phyloP scores from a whole-genome alignment of 768 basidiomycete genomes.

The Amanita brunnescens region DNA sequence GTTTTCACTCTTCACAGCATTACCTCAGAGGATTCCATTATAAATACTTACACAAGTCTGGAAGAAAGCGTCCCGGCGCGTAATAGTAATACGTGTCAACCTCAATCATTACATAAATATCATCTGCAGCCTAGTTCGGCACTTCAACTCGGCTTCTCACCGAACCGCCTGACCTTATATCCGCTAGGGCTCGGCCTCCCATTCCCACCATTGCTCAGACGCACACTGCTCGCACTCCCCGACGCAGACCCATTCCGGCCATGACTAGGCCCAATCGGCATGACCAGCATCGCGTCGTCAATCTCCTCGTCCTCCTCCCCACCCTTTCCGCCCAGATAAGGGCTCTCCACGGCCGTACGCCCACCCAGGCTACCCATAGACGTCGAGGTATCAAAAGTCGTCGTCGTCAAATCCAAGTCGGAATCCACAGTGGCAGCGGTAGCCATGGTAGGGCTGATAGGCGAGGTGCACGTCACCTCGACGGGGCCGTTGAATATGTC shows the following conservation, averaged over 20 bases:
- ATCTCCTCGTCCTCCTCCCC: slow-evolving; percentile 57
- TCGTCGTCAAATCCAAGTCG: slow-evolving; percentile 8
- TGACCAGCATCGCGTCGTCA: slow-evolving; percentile 67
- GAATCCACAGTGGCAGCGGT: background rate
- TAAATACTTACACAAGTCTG: too few species aligned
- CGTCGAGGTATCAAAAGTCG: background rate
- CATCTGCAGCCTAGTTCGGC: too few species aligned
- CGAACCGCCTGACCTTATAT: background rate
- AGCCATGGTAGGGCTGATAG: slow-evolving; percentile 17
- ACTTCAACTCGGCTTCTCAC: too few species aligned
- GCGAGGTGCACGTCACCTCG: slow-evolving; percentile 58
- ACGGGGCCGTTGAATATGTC: slow-evolving; percentile 79
- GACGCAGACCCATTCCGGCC: slow-evolving; percentile 12
- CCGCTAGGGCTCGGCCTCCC: background rate
- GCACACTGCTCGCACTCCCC: background rate
- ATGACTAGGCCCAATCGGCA: slow-evolving; percentile 49
- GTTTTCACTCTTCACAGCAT: too few species aligned
- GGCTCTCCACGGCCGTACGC: slow-evolving; percentile 14
- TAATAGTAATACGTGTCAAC: too few species aligned
- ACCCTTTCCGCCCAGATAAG: background rate
- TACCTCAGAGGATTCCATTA: too few species aligned
- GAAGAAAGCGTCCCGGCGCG: too few species aligned
- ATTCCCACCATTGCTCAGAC: background rate
- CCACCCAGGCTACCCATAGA: slow-evolving; percentile 3
- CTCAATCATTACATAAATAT: too few species aligned